Conservation (phyloP, 177 flowering plant genomes). For the Vitis hybrid region DNA sequence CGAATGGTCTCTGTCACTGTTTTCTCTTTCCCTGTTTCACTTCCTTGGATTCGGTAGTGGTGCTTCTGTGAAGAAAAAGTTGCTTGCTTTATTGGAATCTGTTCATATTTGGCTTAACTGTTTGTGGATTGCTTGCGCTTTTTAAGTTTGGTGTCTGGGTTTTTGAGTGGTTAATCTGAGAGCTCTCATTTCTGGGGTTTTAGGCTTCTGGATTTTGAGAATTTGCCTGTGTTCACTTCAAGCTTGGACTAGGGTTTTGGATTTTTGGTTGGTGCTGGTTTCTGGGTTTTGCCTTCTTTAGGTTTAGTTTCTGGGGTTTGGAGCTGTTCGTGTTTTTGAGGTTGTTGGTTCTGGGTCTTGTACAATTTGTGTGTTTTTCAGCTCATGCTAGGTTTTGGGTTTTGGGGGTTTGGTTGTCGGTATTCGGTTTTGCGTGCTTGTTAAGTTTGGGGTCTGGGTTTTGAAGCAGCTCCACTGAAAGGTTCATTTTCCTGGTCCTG, state of each 20-base stretch:
- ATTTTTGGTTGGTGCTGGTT: not conserved
- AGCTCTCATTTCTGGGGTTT: conserved; percentile 5
- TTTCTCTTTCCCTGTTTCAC: conserved; percentile 21
- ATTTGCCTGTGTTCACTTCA: not conserved
- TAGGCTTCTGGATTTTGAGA: conserved; percentile 11
- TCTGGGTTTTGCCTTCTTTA: not conserved
- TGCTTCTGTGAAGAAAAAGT: conserved; percentile 17
- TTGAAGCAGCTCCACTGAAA: not conserved
- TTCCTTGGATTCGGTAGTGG: conserved; percentile 31
- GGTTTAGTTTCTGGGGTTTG: conserved; percentile 15
- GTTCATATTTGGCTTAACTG: conserved; percentile 15
- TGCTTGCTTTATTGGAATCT: conserved; percentile 42
- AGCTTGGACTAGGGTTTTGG: conserved; percentile 1
- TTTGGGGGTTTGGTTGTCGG: conserved; percentile 4
- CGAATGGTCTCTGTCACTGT: conserved; percentile 17
- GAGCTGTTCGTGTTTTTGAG: not conserved
- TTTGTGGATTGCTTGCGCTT: conserved; percentile 17
- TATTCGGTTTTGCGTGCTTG: conserved; percentile 12
- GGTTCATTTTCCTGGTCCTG: too few relatives aligned
- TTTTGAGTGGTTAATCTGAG: not conserved
- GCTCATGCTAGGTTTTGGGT: not conserved
- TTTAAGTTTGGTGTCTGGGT: conserved; percentile 21
- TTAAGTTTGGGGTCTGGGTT: conserved; percentile 8
- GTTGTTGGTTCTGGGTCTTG: conserved; percentile 13
- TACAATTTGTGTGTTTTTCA: not conserved